Evolutionary conservation across 2,329 filamentous ascomycete genomes (phyloP).

Genomic region (Pseudogymnoascus sp.): DNA sequence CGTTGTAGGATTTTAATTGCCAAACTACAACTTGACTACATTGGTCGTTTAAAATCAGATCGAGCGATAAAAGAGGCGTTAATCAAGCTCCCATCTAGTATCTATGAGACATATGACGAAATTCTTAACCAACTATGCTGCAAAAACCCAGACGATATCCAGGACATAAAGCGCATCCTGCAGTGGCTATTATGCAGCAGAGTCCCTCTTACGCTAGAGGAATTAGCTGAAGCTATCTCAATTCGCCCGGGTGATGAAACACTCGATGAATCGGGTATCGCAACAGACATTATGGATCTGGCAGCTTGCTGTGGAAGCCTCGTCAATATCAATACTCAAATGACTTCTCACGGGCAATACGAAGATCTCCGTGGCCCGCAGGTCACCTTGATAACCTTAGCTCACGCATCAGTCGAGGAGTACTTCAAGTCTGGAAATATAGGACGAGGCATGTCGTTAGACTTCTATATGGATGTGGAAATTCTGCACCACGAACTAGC

Average conservation of each 20-base stretch:
- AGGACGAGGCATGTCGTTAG: not conserved
- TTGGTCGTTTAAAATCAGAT: slow-evolving; percentile 11
- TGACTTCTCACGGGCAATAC: not conserved
- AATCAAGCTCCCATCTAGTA: slow-evolving; percentile 7
- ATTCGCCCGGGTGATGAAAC: slow-evolving; percentile 11
- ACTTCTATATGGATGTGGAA: slow-evolving; percentile 10
- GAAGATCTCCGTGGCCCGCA: not conserved
- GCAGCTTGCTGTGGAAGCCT: slow-evolving; percentile 13
- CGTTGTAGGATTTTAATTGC: slow-evolving; percentile 12
- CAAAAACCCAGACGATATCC: slow-evolving; percentile 10
- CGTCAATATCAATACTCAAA: slow-evolving; percentile 6
- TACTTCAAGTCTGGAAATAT: slow-evolving; percentile 13
- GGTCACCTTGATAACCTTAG: slow-evolving; percentile 2
- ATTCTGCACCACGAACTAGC: slow-evolving; percentile 9
- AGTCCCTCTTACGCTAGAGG: slow-evolving; percentile 14
- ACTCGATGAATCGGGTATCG: slow-evolving; percentile 13
- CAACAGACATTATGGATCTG: slow-evolving; percentile 13
- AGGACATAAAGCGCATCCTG: slow-evolving; percentile 13
- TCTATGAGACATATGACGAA: slow-evolving; percentile 14
- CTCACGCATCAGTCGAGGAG: slow-evolving; percentile 16
- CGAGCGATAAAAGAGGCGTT: slow-evolving; percentile 9
- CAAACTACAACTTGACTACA: slow-evolving; percentile 15
- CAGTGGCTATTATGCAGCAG: slow-evolving; percentile 13
- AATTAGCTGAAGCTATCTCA: slow-evolving; percentile 15
- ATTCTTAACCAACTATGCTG: slow-evolving; percentile 13